These are phyloP conservation scores for Capsicum chinense DNA, from an alignment of 257 asterid genomes.

Conservation along the genomic window DNA sequence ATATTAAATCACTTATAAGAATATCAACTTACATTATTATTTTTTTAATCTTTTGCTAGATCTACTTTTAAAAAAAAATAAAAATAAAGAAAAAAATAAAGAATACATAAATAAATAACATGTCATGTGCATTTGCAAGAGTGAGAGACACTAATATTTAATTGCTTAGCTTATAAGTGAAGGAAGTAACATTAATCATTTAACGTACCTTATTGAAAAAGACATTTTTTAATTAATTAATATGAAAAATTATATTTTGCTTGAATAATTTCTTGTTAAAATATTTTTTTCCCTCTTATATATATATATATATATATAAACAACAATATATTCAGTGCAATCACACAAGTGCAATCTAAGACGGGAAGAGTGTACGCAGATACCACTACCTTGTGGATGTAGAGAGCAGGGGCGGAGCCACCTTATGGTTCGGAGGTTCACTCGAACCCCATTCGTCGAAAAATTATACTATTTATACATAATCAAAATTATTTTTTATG, in stretches of 20 bases:
- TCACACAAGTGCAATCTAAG: no score
- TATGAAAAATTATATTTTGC: neutral
- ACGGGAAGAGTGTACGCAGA: no score
- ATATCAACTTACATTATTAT: neutral
- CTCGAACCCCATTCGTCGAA: no score
- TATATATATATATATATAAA: no score
- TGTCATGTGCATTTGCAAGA: neutral
- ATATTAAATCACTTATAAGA: neutral
- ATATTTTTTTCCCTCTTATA: neutral
- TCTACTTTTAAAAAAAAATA: neutral
- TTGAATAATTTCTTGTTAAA: neutral
- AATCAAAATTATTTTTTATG: no score
- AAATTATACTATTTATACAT: no score
- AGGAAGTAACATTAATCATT: slow-evolving; percentile 20
- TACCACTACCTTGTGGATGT: no score
- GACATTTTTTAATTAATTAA: neutral
- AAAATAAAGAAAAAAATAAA: no score
- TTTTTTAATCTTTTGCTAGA: neutral
- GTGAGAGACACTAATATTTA: neutral
- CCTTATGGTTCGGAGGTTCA: no score
- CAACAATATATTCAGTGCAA: no score
- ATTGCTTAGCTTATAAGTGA: slow-evolving; percentile 20
- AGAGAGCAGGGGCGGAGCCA: no score
- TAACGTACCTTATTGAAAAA: neutral
- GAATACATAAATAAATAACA: neutral